Base-by-base conservation (phyloP, 2,329 filamentous ascomycete genomes). In the Lasiodiplodia sp. region DNA sequence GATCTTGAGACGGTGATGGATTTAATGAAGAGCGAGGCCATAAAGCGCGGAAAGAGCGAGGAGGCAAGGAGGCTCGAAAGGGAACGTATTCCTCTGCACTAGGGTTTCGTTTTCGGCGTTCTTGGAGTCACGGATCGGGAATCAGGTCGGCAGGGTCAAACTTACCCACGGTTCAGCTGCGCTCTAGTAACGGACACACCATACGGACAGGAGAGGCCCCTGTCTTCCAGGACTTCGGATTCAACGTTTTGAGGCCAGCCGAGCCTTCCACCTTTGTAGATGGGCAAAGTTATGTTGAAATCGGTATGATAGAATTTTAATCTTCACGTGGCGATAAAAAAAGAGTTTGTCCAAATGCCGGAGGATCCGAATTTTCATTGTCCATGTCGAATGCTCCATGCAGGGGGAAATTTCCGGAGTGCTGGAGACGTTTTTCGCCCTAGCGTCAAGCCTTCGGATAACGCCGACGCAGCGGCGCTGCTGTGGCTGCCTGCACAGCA, bases 1-100 rank as follows among this genome's bases (percentile, higher is more conserved):
- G 67, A 69, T 11, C 71, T 77, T 71, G 77, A 79, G 66, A 18
- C 16, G 0, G 75, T 76, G 68, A 69, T 80, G 69, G 74, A 77
- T 47, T 62, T 64, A 49, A 63, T 74, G 67, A 71, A 77, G 65
- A 73, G 74, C 0, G 77, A 75, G 6, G 78, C 78, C 6, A 73
- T 72, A 64, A 75, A 77, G 71, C 73, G 78, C 49, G 78, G 78
- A 0, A 72, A 79, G n/a, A 68, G 57, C 57, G 66, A 68, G 21
- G 57, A 64, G 7, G 66, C 66, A 3, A 23, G 66, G 18, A 49
- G 66, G 31, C 21, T 47, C 5, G 66, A 68, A 31, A 49, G 66
- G 37, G 66, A 68, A 49, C 52, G 64, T 12, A 40, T 66, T 38
- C 21, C 21, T 49, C 25, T 57, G 14, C 64, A 12, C n/a, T 57